Base-by-base conservation (phyloP, 192 early-diverging fungal species). In the Diversispora eburnea region DNA sequence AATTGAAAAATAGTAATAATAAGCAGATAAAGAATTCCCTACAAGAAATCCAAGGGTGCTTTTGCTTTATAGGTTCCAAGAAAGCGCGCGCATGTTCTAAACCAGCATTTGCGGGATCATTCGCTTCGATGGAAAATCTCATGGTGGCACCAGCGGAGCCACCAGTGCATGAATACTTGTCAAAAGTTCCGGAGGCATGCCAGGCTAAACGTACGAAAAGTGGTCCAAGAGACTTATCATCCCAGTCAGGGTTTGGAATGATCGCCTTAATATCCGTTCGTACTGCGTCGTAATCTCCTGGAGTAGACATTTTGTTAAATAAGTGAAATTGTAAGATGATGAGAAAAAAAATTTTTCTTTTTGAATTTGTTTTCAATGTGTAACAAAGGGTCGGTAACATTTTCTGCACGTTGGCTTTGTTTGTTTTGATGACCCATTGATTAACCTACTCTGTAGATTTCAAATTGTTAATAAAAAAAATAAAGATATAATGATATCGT, bases 161-260 rank as follows among this genome's bases (percentile, higher is more conserved):
- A 67, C 90, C 91, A 33, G 80, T 82, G 51, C 79, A 76, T 43
- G 83, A 66, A 20, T 85, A 74, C 59, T 77, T 79, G 75, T 85
- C 83, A 78, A 88, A 92, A 51, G 91, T 92, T 41, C 91, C 91
- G 60, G 80, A 80, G 41, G 91, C 91, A 70, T 92, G 91, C 85
- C 85, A 84, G 25, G 80, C 80, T 43, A 83, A 76, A 67, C 81
- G 79, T 60, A 84, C 72, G 39, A 91, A 75, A 63, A 92, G 84
- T 25, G 91, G 91, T n/a, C 83, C 91, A 58, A 87, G 64, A 8
- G 84, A 86, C 13, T 88, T 90, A 78, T 92, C 91, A 62, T 86
- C 78, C 63, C 75, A 81, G 22, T 75, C 79, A 66, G 69, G 57
- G 4, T 80, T 58, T 25, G 74, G 76, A 67, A 84, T 74, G 17